Percentiles rank a stretch among this genome's conserved stretches.
phyloP scores from a whole-genome alignment of 352 stramenopile genomes.

The Chrysophaeum taylorii region DNA sequence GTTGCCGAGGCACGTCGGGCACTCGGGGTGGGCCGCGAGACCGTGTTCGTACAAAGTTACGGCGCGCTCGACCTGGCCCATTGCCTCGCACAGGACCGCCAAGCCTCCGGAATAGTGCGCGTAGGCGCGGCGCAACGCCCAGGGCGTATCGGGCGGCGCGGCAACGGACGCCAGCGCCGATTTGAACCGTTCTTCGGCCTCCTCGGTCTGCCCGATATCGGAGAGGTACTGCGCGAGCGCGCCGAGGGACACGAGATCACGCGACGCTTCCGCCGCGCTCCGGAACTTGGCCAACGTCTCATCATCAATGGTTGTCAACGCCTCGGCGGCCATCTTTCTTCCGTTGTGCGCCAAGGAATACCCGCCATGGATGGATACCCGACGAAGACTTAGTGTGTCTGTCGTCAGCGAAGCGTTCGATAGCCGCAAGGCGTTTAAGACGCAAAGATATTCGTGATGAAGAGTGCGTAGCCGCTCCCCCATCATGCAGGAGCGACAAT shows the following conservation, averaged over 20 bases:
- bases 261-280: background rate
- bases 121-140: background rate
- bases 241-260: constrained; percentile 13
- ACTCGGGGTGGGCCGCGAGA: background rate
- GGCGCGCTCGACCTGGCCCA: background rate
- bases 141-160: background rate
- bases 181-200: constrained; percentile 7
- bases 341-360: too few relatives aligned
- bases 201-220: background rate
- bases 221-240: constrained; percentile 11
- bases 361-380: too few relatives aligned
- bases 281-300: too few relatives aligned
- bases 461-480: too few relatives aligned
- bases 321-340: too few relatives aligned
- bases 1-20: background rate
- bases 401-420: too few relatives aligned
- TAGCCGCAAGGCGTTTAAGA: too few relatives aligned
- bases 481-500: too few relatives aligned
- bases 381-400: too few relatives aligned
- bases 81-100: background rate
- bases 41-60: background rate
- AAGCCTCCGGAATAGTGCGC: constrained; percentile 11
- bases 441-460: too few relatives aligned
- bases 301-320: too few relatives aligned
- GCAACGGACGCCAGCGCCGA: background rate